Evolutionary conservation across 2,329 filamentous ascomycete genomes (phyloP), one percentile per base, ranked within the genome.

Genomic region (Arachnomyces sp.): DNA sequence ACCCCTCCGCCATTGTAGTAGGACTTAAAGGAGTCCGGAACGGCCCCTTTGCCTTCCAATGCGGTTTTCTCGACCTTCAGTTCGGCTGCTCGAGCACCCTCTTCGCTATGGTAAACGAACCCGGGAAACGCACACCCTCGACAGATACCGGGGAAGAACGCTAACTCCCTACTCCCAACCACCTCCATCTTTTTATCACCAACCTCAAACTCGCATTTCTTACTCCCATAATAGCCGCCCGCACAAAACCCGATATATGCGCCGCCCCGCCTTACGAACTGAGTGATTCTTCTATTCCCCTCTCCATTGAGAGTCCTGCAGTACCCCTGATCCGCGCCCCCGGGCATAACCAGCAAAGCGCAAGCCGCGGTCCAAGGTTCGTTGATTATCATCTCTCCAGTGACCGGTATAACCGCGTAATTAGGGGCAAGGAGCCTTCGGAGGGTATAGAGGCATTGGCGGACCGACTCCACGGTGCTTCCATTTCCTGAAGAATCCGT

Each of bases 1-100:
- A 94, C 79, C 3, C 92, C 89, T 1, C 92, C 92, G 1, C 92
- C 92, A 52, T 98, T 98, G 61, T 90, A 95, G 58, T 98, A 98
- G 11, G 79, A 81, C 39, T 73, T 70, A 44, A 94, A 85, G 1
- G 70, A 67, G 1, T 77, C 72, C 0, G 81, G 75, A 1, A 82
- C 58, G 3, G 66, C 63, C 0, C 68, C 72, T 5, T 25, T 25
- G 31, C 58, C 59, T 0, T 65, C 60, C 44, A 93, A 77, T 0
- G 70, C 67, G 2, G 70, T 70, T 47, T 77, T 78, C 9, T 75
- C 68, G 9, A 92, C 78, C 38, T 70, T 73, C 34, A 96, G 51
- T 42, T 74, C 71, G 1, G 79, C 79, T 2, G 85, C 86, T 51
- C 77, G 75, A 1, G 92, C 86, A 1, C 92, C 92, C 34, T 68